Evolutionary conservation across 2,329 filamentous ascomycete genomes (phyloP), one percentile per base, ranked within the genome.

Genomic region (Orbilia oligospora): DNA sequence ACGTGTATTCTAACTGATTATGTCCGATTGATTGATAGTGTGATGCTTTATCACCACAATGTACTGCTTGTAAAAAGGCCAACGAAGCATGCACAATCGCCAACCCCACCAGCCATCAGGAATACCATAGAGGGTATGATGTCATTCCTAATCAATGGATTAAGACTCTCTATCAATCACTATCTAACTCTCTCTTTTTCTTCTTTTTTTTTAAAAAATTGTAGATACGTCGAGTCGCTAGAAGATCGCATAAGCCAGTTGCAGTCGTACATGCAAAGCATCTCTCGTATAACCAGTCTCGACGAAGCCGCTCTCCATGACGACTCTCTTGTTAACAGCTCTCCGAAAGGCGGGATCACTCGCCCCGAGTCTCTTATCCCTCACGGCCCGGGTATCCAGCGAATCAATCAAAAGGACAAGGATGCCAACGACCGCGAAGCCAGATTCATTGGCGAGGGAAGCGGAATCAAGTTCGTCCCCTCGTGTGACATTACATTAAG

Each of bases 61-160:
- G 76, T 56, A 79, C 76, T 16, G 76, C 76, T 36, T 79, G 76
- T 56, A 79, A 79, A 30, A 79, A 75, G 65, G 76, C 76, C 69
- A 75, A 75, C 70, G 76, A 79, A 44, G 76, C 69, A 2, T 79
- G 76, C 49, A 79, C 76, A 38, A 79, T 79, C 44, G 69, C 76
- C 38, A 79, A 79, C 64, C 76, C 76, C 16, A 79, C 76, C 14
- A 79, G 71, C 30, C 76, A 79, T 53, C 76, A 79, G 27, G 76
- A 79, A 41, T 79, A 79, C 22, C 76, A 79, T 58, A 55, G 76
- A 64, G 76, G 76, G 76, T 79, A 70, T 53, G 53, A n/a, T 24
- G 22, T 27, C 36, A 61, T 41, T 24, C 14, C 6, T 4, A 56
- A 12, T n/a, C 4, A 33, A 24, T 27, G 12, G 12, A 27, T 46